A percentile compares a stretch with the other conserved stretches of the same genome.
phyloP scores from a whole-genome alignment of 1,284 basidiomycete genomes.

The Marasmius fiardii region DNA sequence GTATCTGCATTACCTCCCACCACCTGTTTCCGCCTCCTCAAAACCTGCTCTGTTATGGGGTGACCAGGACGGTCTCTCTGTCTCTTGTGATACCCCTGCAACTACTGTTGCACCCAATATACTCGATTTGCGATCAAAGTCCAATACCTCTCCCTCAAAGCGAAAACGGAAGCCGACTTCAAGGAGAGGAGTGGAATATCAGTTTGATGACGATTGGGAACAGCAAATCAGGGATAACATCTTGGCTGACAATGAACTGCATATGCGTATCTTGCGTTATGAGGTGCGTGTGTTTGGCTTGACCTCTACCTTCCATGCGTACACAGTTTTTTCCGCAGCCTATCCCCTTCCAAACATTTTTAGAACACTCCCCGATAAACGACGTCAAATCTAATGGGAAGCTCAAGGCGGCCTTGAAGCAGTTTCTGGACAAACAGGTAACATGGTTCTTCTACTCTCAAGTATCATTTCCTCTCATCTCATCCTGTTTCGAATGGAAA shows the following conservation, averaged over 20 bases:
- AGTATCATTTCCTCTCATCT: background rate
- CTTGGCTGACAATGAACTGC: conserved; percentile 39
- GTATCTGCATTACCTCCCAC: conserved; percentile 35
- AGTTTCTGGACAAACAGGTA: conserved; percentile 60
- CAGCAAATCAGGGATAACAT: conserved; percentile 40
- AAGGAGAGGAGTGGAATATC: conserved; percentile 18
- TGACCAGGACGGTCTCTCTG: background rate
- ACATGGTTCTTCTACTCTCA: background rate
- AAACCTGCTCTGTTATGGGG: background rate
- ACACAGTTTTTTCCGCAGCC: conserved; percentile 43
- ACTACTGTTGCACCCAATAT: background rate
- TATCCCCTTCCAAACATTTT: conserved; percentile 54
- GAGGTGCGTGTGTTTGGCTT: conserved; percentile 39
- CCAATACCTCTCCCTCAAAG: conserved; percentile 6
- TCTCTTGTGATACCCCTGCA: background rate
- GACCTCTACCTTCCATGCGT: background rate
- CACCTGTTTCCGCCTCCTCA: conserved; percentile 9
- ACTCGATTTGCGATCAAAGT: background rate
- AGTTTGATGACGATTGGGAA: conserved; percentile 38
- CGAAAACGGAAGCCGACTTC: conserved; percentile 17
- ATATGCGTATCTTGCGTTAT: conserved; percentile 57
- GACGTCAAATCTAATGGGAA: conserved; percentile 28
- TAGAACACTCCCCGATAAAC: conserved; percentile 30
- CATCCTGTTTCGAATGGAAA: conserved; percentile 24
- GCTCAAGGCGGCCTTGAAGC: conserved; percentile 39